These are phyloP conservation scores for Ogataea trehalophila DNA, from an alignment of 805 yeast species.

Conservation along the genomic window DNA sequence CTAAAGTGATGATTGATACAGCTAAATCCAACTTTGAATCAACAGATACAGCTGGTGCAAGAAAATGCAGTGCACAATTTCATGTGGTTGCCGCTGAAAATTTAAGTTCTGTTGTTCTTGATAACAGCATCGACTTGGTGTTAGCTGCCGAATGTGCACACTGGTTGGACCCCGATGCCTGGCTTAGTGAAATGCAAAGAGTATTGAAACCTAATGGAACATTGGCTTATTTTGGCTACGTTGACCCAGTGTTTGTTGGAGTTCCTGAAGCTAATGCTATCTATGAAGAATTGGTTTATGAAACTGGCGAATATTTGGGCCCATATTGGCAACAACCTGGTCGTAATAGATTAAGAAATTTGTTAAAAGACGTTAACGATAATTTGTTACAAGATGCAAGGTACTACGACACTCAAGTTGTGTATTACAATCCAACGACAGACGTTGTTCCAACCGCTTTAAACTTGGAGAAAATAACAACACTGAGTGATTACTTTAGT, in stretches of 20 bases:
- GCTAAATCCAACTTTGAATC: constrained; percentile 26
- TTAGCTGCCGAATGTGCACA: constrained; percentile 86
- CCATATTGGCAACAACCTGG: constrained; percentile 90
- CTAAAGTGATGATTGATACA: constrained; percentile 41
- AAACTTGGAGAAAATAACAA: constrained; percentile 32
- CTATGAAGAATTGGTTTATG: constrained; percentile 39
- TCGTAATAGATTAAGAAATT: constrained; percentile 43
- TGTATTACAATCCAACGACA: constrained; percentile 25
- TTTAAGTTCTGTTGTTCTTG: constrained; percentile 14
- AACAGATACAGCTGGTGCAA: background rate
- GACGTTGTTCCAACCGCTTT: constrained; percentile 21
- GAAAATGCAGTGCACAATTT: constrained; percentile 9
- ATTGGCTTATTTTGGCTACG: constrained; percentile 74
- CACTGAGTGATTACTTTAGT: constrained; percentile 41
- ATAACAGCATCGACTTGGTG: constrained; percentile 48
- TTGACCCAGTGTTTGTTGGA: constrained; percentile 56
- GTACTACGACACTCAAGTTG: constrained; percentile 27
- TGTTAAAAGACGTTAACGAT: constrained; percentile 37
- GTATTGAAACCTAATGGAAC: constrained; percentile 39
- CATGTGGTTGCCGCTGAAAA: constrained; percentile 20
- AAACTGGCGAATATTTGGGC: constrained; percentile 44
- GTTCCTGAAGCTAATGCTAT: constrained; percentile 52
- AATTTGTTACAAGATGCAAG: constrained; percentile 34
- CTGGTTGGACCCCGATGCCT: constrained; percentile 49
- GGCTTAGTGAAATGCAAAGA: constrained; percentile 30